Evolutionary conservation across 2,329 filamentous ascomycete genomes (phyloP), one percentile per base, ranked within the genome.

Genomic region (Claviceps spartinae): DNA sequence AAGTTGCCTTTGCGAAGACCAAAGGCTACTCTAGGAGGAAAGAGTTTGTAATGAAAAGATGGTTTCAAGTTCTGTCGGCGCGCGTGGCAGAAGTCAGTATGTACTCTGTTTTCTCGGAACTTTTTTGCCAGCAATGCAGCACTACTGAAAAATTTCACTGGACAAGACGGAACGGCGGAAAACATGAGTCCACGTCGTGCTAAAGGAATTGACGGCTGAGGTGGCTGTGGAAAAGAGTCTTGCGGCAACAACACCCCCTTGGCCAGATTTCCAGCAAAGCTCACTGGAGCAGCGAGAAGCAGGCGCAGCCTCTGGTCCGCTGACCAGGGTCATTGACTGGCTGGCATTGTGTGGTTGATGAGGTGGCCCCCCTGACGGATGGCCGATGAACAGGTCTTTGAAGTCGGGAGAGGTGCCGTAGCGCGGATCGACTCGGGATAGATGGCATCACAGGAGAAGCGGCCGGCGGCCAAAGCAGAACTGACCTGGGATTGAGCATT

Each of bases 1-100:
- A 53, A 60, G 63, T 66, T 74, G 79, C 80, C 79, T 83, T 83
- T 83, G 78, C 76, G 59, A 62, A 69, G 77, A 82, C 77, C 80
- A 83, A 83, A 83, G 80, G 80, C 79, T 61, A 62, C 63, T 66
- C 57, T 56, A 51, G 8, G 38, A 50, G 48, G 20, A 41, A 30
- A 6, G 38, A 37, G 46, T 22, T n/a, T 37, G 37, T n/a, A 26
- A 43, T 47, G 18, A 22, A 5, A 18, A 40, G 7, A n/a, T 37
- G 42, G 6, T 14, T 16, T 18, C 42, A 53, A 43, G 38, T 30
- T 50, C 43, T 53, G 20, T 44, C 5, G n/a, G 36, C 9, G 8
- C 8, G 26, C 26, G 13, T 47, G 11, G 36, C 43, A 36, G 0
- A 51, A 51, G 49, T 54, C 49, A 54, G 22, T 22, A 22, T 22